These are phyloP conservation scores for Lasiodiplodia theobromae DNA, from an alignment of 2,329 filamentous ascomycete genomes.

Conservation along the genomic window DNA sequence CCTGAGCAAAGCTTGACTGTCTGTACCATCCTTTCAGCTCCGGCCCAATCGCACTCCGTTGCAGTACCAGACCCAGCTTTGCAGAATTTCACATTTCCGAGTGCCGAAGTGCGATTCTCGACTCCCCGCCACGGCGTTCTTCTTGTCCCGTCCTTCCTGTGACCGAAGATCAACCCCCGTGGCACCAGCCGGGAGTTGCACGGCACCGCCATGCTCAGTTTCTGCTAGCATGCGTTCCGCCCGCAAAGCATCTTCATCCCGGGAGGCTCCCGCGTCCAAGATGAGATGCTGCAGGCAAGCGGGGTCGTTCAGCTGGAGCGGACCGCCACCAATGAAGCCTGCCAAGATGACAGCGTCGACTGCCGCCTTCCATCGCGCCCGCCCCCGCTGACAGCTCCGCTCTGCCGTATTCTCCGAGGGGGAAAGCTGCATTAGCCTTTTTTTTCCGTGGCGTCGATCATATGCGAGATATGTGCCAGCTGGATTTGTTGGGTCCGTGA, in stretches of 20 bases:
- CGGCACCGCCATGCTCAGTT: slow-evolving; percentile 4
- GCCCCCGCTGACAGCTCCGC: neutral
- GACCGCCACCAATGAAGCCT: neutral
- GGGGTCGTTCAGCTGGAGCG: neutral
- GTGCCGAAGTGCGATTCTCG: too few species aligned
- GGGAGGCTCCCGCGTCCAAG: neutral
- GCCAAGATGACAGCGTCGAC: neutral
- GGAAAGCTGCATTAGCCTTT: neutral
- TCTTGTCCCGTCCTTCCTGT: too few species aligned
- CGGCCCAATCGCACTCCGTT: too few species aligned
- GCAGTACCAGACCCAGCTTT: neutral
- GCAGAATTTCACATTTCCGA: neutral
- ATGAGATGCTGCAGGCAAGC: neutral
- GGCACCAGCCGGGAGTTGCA: too few species aligned
- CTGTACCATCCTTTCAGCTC: neutral
- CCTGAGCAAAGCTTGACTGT: slow-evolving; percentile 6
- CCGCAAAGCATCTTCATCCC: neutral
- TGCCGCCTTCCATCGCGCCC: neutral
- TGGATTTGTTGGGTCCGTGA: neutral
- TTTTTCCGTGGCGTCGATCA: neutral
- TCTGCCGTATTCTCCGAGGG: neutral
- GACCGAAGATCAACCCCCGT: too few species aligned
- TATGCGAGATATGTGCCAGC: neutral
- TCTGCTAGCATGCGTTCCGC: neutral
- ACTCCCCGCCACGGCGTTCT: too few species aligned